phyloP scores from a whole-genome alignment of 225 moss, liverwort and hornwort genomes.

The Straminergon stramineum region DNA sequence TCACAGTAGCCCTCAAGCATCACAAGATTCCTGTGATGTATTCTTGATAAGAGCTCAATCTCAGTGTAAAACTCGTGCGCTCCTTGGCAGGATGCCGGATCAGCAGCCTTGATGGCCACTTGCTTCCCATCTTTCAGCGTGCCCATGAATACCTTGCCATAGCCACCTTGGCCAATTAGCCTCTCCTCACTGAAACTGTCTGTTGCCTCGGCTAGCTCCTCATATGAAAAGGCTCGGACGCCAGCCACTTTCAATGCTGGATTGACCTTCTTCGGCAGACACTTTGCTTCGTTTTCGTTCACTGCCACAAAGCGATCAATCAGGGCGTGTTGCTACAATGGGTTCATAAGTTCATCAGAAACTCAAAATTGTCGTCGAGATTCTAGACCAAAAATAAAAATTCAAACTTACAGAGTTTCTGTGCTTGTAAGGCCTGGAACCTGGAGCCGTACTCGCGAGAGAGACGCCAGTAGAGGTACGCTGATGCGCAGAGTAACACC shows the following conservation, averaged over 20 bases:
- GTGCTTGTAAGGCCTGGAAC: not conserved
- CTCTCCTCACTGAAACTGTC: slow-evolving; percentile 22
- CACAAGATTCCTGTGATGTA: slow-evolving; percentile 51
- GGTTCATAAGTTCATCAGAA: not conserved
- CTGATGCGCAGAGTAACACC: not conserved
- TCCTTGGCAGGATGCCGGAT: slow-evolving; percentile 28
- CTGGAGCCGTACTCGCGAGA: not conserved
- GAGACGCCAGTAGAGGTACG: not conserved
- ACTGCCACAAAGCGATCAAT: not conserved
- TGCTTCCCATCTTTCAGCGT: slow-evolving; percentile 14
- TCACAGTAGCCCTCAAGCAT: slow-evolving; percentile 48
- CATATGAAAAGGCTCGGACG: slow-evolving; percentile 11
- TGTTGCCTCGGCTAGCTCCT: slow-evolving; percentile 41
- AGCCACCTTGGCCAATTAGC: slow-evolving; percentile 43
- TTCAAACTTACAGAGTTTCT: not conserved
- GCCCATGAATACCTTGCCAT: slow-evolving; percentile 47
- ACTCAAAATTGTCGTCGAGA: not conserved
- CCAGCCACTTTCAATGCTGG: slow-evolving; percentile 28
- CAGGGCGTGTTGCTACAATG: not conserved
- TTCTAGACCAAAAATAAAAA: not conserved
- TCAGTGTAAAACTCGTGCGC: slow-evolving; percentile 49
- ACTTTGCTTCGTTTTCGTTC: not conserved
- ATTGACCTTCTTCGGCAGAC: not conserved
- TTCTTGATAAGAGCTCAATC: slow-evolving; percentile 50
- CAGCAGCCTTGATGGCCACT: slow-evolving; percentile 46